These are phyloP conservation scores for Coemansia sp. DNA, from an alignment of 192 early-diverging fungal genomes.

Conservation along the genomic window DNA sequence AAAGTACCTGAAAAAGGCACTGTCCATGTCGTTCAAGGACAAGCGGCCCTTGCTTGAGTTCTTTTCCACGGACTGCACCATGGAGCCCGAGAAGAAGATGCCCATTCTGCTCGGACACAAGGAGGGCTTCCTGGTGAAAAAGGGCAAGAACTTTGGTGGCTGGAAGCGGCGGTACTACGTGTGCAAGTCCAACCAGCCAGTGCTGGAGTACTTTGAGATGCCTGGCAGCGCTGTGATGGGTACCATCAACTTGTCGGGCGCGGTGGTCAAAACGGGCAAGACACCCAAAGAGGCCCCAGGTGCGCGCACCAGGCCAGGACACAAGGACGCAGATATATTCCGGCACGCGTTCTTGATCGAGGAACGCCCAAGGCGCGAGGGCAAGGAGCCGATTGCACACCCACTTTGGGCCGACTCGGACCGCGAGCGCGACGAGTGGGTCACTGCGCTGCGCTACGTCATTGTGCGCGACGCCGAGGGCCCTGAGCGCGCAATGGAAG, in stretches of 20 bases:
- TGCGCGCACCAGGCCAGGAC: constrained; percentile 9
- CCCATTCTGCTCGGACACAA: constrained; percentile 65
- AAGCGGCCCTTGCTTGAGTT: constrained; percentile 73
- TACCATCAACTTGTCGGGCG: constrained; percentile 76
- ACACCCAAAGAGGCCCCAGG: constrained; percentile 17
- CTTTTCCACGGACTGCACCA: constrained; percentile 69
- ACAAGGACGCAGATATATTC: constrained; percentile 66
- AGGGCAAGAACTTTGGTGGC: constrained; percentile 96
- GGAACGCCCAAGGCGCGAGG: constrained; percentile 68
- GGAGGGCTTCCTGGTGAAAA: constrained; percentile 89
- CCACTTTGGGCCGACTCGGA: constrained; percentile 90
- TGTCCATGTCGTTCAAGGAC: constrained; percentile 63
- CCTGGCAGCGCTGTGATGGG: constrained; percentile 74
- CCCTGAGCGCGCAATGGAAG: constrained; percentile 51
- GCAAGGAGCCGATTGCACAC: constrained; percentile 68
- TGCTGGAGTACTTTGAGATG: constrained; percentile 85
- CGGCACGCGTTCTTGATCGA: constrained; percentile 86
- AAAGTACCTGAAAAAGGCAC: constrained; percentile 77
- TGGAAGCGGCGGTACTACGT: constrained; percentile 94
- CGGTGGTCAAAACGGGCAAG: constrained; percentile 52
- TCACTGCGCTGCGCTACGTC: constrained; percentile 66
- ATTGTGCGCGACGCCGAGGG: constrained; percentile 58
- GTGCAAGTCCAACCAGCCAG: constrained; percentile 61
- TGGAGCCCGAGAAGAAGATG: constrained; percentile 53
- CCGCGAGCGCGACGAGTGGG: constrained; percentile 90